A percentile compares a stretch with the other conserved stretches of the same genome.
These are phyloP conservation scores for Fusarium oxysporum DNA, from an alignment of 2,329 filamentous ascomycete genomes.

Conservation along the genomic window DNA sequence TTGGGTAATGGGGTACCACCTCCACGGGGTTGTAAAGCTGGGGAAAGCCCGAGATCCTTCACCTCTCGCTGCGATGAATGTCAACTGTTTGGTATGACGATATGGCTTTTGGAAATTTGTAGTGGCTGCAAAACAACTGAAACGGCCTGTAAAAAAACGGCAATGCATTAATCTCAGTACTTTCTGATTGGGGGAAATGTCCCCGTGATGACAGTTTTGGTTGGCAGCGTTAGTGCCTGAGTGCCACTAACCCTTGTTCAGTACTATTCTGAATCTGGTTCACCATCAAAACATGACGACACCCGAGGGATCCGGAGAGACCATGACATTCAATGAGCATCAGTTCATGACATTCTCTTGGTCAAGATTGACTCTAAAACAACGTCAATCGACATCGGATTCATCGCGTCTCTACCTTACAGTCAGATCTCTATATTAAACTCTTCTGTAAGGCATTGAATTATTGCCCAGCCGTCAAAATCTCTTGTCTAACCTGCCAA, in stretches of 20 bases:
- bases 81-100: not conserved
- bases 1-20: not conserved
- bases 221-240: not conserved
- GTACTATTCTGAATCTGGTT: not conserved
- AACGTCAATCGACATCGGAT: not conserved
- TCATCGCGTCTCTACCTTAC: not conserved
- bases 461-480: not conserved
- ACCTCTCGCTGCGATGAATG: too few relatives aligned
- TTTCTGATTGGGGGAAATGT: conserved; percentile 5
- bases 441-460: not conserved
- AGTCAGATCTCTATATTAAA: not conserved
- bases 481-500: conserved; percentile 9
- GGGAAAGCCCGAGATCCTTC: conserved; percentile 10
- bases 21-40: conserved; percentile 30
- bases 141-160: not conserved
- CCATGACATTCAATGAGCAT: not conserved
- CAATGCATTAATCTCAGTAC: too few relatives aligned
- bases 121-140: not conserved
- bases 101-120: not conserved
- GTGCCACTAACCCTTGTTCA: conserved; percentile 2
- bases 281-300: conserved; percentile 14
- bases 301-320: conserved; percentile 27
- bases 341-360: not conserved
- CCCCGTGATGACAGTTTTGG: not conserved
- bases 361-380: not conserved